Percentiles rank a stretch among this genome's conserved stretches.
These are phyloP conservation scores for Hypocrella siamensis DNA, from an alignment of 2,329 filamentous ascomycete species.

Conservation along the genomic window DNA sequence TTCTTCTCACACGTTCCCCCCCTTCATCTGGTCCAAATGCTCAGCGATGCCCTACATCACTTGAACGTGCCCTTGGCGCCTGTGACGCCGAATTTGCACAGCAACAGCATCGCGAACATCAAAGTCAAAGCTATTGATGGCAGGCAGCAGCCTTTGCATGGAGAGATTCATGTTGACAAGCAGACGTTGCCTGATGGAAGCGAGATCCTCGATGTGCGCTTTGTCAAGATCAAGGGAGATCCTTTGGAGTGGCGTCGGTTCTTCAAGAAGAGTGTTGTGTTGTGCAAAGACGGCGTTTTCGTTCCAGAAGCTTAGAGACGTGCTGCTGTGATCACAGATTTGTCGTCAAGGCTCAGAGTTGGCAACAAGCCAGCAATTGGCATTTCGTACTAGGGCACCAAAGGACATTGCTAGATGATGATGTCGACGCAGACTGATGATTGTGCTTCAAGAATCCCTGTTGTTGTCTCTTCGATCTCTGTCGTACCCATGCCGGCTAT, in stretches of 20 bases:
- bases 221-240: constrained; percentile 90
- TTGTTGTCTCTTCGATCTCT: neutral
- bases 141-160: constrained; percentile 55
- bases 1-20: constrained; percentile 79
- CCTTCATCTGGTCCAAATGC: constrained; percentile 59
- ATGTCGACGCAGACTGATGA: no score
- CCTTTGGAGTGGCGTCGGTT: constrained; percentile 91
- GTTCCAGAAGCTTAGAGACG: constrained; percentile 23
- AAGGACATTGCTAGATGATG: no score
- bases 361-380: no score
- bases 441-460: neutral
- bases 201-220: constrained; percentile 69
- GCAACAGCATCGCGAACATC: constrained; percentile 45
- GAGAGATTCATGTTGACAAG: constrained; percentile 59
- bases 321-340: neutral
- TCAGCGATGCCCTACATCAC: constrained; percentile 68
- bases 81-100: constrained; percentile 26
- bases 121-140: constrained; percentile 62
- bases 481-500: constrained; percentile 1
- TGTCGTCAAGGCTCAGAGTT: neutral
- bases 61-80: constrained; percentile 63
- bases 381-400: neutral
- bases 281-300: constrained; percentile 75
- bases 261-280: constrained; percentile 86
- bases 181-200: constrained; percentile 37